Base-by-base conservation (phyloP, 176 grass and related monocot genomes). In the Urochloa ruziziensis region DNA sequence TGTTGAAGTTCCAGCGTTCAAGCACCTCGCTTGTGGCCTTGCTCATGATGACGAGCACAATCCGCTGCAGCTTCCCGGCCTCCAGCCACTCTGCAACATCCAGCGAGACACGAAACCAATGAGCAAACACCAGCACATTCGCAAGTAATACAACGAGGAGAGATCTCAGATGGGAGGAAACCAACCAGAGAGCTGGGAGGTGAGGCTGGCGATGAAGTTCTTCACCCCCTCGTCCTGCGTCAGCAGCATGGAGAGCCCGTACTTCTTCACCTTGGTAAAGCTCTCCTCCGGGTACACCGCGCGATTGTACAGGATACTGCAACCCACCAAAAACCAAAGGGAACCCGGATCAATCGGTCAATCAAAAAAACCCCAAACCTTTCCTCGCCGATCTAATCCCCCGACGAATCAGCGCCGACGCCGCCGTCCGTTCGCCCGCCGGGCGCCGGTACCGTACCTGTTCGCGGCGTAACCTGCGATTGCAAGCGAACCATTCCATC, bases 261-360 rank as follows among this genome's bases (percentile, higher is more conserved):
- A 99, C 86, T 99, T 99, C 93, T 99, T 99, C 83, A 96, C 96
- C 89, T 92, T 99, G 35, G 69, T 62, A 72, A 99, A 99, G 88
- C 91, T 99, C 33, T 99, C 93, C 83, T 99, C 93, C 10, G 93
- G 89, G 75, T 99, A 99, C 25, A 99, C 86, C 5, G 85, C 93
- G 36, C 96, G 93, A 40, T 99, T 99, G 88, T 99, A 99, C 46
- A 99, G 85, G 68, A 99, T 94, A 77, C 93, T 99, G 91, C 87
- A 91, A 27, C 3, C 54, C 24, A 30, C 2, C 29, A 19, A 28
- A 53, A 69, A 21, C 1, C 34, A 57, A 81, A 40, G 13, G 34
- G 34, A 27, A 18, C 13, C 30, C 40, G 63, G 57, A 76, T 84
- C 28, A 40, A 39, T 48, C 66, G 8, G 15, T 10, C 42, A 12